These are phyloP conservation scores for Russula earlei DNA, from an alignment of 768 basidiomycete genomes.

Conservation along the genomic window DNA sequence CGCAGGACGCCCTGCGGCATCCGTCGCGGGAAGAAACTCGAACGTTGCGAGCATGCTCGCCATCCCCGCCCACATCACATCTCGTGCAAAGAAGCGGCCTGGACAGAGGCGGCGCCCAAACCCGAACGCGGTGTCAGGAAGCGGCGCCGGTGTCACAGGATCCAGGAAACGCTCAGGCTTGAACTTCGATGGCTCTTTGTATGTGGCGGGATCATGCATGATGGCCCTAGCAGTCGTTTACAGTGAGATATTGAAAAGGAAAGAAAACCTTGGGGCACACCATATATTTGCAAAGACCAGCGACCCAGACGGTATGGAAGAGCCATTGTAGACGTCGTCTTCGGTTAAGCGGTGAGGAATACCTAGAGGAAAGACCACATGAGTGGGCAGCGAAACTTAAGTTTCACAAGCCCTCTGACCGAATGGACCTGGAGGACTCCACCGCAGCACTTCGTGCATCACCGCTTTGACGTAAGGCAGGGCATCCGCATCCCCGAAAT, in stretches of 20 bases:
- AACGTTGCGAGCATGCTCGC: conserved; percentile 8
- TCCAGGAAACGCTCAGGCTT: conserved; percentile 10
- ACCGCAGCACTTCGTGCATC: conserved; percentile 13
- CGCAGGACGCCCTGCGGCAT: not conserved
- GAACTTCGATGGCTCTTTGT: conserved; percentile 5
- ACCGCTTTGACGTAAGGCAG: conserved; percentile 15
- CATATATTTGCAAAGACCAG: conserved; percentile 2
- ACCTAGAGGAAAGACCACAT: not conserved
- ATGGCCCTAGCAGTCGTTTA: not conserved
- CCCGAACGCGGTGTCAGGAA: conserved; percentile 1
- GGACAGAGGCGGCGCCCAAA: conserved; percentile 10
- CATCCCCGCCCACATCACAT: conserved; percentile 2
- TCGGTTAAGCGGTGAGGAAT: conserved; percentile 1
- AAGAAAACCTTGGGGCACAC: not conserved
- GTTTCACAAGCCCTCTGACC: not conserved
- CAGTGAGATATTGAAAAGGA: not conserved
- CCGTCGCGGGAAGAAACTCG: conserved; percentile 9
- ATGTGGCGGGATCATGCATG: not conserved
- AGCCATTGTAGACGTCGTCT: conserved; percentile 8
- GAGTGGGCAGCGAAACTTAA: not conserved
- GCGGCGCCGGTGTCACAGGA: not conserved
- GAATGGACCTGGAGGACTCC: conserved; percentile 3
- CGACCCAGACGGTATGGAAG: conserved; percentile 4
- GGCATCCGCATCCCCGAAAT: not conserved
- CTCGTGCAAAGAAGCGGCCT: conserved; percentile 4